Evolutionary conservation across 1,139 yeast genomes (phyloP).

Genomic region (Zygosaccharomyces pseudobailii): DNA sequence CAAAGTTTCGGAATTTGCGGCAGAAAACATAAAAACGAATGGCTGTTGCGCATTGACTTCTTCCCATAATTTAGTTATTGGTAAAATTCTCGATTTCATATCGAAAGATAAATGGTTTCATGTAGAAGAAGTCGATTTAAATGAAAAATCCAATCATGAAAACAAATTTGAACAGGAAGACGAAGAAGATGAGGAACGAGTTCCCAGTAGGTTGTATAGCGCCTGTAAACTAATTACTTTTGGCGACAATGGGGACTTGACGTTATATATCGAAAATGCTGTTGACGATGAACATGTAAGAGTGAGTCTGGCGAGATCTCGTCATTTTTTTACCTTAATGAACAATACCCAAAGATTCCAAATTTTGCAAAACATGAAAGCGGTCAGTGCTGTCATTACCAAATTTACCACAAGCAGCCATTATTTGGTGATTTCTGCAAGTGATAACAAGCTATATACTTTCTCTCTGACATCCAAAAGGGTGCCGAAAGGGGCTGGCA

Average conservation of each 20-base stretch:
- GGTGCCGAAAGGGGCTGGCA: slow-evolving; percentile 17
- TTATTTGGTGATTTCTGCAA: slow-evolving; percentile 42
- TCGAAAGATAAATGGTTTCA: slow-evolving; percentile 24
- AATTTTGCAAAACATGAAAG: slow-evolving; percentile 9
- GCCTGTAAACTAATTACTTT: slow-evolving; percentile 8
- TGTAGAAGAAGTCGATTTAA: slow-evolving; percentile 10
- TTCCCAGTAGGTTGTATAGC: slow-evolving; percentile 3
- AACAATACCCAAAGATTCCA: slow-evolving; percentile 2
- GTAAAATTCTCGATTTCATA: slow-evolving; percentile 23
- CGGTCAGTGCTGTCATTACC: slow-evolving; percentile 14
- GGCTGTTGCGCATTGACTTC: slow-evolving; percentile 29
- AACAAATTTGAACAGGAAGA: slow-evolving; percentile 12
- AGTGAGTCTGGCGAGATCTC: slow-evolving; percentile 7
- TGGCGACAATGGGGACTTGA: slow-evolving; percentile 13
- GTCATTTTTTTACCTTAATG: background rate
- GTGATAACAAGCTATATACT: slow-evolving; percentile 16
- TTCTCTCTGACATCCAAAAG: slow-evolving; percentile 15
- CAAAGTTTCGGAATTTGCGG: slow-evolving; percentile 19
- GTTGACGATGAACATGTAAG: slow-evolving; percentile 2
- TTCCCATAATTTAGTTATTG: slow-evolving; percentile 27
- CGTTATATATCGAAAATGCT: slow-evolving; percentile 15
- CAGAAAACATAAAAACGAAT: slow-evolving; percentile 22
- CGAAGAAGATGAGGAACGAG: slow-evolving; percentile 15
- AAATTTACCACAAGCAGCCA: slow-evolving; percentile 24
- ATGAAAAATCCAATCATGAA: slow-evolving; percentile 15